These are phyloP conservation scores for Blastocystis hominis DNA, from an alignment of 352 stramenopile genomes.

Conservation along the genomic window DNA sequence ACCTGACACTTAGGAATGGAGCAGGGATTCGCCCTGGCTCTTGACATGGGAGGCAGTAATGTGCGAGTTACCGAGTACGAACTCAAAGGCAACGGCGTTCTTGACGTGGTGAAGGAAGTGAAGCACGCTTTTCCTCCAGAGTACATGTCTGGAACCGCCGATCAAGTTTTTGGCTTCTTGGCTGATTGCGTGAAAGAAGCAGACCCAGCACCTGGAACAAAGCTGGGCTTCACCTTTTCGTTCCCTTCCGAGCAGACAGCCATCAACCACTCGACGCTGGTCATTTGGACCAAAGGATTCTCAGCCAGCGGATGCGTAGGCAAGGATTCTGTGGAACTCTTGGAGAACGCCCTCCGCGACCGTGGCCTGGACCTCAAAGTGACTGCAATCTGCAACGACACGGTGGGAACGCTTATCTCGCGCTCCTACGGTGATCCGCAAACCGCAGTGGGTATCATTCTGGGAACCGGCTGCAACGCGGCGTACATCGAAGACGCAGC, in stretches of 20 bases:
- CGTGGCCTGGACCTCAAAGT: constrained; percentile 58
- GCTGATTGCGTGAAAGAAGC: constrained; percentile 22
- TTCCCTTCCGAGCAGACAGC: constrained; percentile 61
- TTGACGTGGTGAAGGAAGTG: constrained; percentile 52
- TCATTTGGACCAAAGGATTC: constrained; percentile 64
- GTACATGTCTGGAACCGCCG: constrained; percentile 48
- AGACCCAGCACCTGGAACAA: background rate
- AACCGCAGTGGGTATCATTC: constrained; percentile 62
- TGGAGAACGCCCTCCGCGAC: constrained; percentile 58
- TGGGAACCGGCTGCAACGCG: constrained; percentile 64
- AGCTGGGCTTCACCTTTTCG: constrained; percentile 64
- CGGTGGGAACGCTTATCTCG: constrained; percentile 63
- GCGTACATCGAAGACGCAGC: constrained; percentile 62
- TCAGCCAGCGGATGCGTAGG: constrained; percentile 59
- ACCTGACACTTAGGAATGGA: constrained; percentile 36
- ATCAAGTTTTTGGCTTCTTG: constrained; percentile 52
- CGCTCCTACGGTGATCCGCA: constrained; percentile 58
- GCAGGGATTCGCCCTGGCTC: constrained; percentile 40
- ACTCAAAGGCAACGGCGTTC: constrained; percentile 34
- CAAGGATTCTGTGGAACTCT: constrained; percentile 59
- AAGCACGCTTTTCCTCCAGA: constrained; percentile 18
- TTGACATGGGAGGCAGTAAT: constrained; percentile 56
- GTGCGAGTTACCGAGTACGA: constrained; percentile 18
- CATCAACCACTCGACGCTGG: constrained; percentile 60
- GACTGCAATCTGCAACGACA: constrained; percentile 63